Evolutionary conservation across 164 flowering plant species (phyloP), one percentile per base, ranked within the genome.

Genomic region (Kalanchoe fedtschenkoi): DNA sequence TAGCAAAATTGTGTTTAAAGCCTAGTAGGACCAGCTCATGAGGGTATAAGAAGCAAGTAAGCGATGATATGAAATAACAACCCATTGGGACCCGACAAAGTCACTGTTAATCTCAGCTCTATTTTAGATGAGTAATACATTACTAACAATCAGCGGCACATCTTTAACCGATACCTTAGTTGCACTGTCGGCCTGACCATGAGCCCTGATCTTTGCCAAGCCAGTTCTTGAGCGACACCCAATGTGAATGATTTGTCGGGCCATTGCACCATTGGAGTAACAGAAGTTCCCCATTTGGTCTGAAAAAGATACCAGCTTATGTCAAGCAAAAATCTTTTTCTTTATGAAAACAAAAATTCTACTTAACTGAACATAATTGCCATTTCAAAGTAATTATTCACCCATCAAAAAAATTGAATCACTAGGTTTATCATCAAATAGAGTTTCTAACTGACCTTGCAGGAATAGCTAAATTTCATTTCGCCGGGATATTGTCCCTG

Each of bases 401-500:
- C n/a, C n/a, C n/a, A n/a, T n/a, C n/a, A n/a, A n/a, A n/a, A n/a
- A n/a, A n/a, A n/a, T n/a, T n/a, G n/a, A 44, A 62, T 43, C 21
- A 58, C 28, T 24, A 43, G 28, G 24, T 6, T 28, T 34, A 28
- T 24, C 28, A 33, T 35, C 21, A 44, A 42, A 24, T 15, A 29
- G 37, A 35, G 35, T 66, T 15, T 16, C 21, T 8, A 66, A 30
- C 80, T 65, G 58, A 89, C 98, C 91, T 93, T 93, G 77, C 84
- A 78, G 46, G 98, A 89, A 73, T 74, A 93, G 76, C 97, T 89
- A 69, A 80, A 79, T 65, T 75, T 84, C 80, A 85, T 85, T 61
- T 93, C 97, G 61, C 99, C 96, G 13, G 99, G 99, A 73, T 80
- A 85, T 77, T 85, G 97, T 65, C 99, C 97, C 68, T 88, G 95